Conservation (phyloP, 1,139 yeast species). For the Geotrichum phurueaensis region DNA sequence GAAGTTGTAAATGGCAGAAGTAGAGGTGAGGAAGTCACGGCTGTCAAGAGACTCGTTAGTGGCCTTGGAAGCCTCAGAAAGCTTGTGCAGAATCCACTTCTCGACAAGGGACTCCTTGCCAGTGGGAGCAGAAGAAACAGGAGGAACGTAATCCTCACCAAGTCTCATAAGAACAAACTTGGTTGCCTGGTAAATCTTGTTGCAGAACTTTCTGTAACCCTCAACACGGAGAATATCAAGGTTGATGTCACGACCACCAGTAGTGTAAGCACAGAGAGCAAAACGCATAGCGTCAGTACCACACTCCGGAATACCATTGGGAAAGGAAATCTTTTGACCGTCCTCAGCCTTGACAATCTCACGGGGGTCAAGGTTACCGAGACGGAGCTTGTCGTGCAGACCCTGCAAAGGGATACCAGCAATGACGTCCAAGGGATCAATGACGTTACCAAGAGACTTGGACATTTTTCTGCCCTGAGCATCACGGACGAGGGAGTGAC, state of each 20-base stretch:
- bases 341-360: conserved; percentile 82
- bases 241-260: conserved; percentile 98
- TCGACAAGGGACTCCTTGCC: conserved; percentile 91
- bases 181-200: conserved; percentile 98
- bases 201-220: conserved; percentile 98
- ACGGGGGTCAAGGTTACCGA: conserved; percentile 84
- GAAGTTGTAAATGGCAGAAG: conserved; percentile 81
- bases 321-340: conserved; percentile 88
- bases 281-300: conserved; percentile 98
- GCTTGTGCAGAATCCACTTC: conserved; percentile 90
- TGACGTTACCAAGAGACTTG: conserved; percentile 91
- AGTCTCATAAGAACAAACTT: conserved; percentile 91
- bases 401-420: conserved; percentile 75
- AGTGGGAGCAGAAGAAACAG: conserved; percentile 50
- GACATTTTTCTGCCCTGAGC: conserved; percentile 99
- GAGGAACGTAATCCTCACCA: conserved; percentile 82
- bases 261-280: conserved; percentile 95
- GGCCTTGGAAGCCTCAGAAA: conserved; percentile 61
- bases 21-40: conserved; percentile 85
- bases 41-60: conserved; percentile 64
- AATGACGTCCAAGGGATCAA: conserved; percentile 93
- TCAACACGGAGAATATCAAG: conserved; percentile 94
- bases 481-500: conserved; percentile 97
- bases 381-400: conserved; percentile 68
- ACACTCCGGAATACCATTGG: conserved; percentile 97